Evolutionary conservation across 2,329 filamentous ascomycete genomes (phyloP).

Genomic region (Xylogone sp.): DNA sequence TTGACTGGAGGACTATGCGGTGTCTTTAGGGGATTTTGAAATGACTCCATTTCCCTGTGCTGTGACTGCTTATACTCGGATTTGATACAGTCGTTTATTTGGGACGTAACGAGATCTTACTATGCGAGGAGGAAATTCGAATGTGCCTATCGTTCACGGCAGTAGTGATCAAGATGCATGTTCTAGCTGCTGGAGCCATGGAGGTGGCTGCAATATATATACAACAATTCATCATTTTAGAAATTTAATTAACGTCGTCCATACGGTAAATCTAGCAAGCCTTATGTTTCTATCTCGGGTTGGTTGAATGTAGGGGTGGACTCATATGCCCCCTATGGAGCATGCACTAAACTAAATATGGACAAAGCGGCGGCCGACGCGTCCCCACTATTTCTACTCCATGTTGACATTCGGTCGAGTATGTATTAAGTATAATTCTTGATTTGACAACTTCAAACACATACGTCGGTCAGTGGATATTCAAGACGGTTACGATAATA

Average conservation of each 20-base stretch:
- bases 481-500: background rate
- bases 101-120: too few relatives aligned
- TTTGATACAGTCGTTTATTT: background rate
- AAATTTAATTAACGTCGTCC: too few relatives aligned
- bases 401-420: background rate
- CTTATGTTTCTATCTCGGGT: too few relatives aligned
- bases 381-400: background rate
- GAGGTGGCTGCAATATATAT: too few relatives aligned
- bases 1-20: background rate
- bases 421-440: background rate
- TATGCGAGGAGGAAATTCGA: too few relatives aligned
- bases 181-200: too few relatives aligned
- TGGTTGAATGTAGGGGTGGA: too few relatives aligned
- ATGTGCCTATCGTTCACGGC: too few relatives aligned
- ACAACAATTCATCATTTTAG: too few relatives aligned
- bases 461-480: background rate
- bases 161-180: too few relatives aligned
- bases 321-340: too few relatives aligned
- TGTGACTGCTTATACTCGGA: background rate
- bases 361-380: background rate
- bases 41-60: background rate
- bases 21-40: background rate
- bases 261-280: too few relatives aligned
- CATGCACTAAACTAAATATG: background rate
- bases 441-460: background rate